Base-by-base conservation (phyloP, 2,329 filamentous ascomycete genomes). In the Aspergillus terreus region DNA sequence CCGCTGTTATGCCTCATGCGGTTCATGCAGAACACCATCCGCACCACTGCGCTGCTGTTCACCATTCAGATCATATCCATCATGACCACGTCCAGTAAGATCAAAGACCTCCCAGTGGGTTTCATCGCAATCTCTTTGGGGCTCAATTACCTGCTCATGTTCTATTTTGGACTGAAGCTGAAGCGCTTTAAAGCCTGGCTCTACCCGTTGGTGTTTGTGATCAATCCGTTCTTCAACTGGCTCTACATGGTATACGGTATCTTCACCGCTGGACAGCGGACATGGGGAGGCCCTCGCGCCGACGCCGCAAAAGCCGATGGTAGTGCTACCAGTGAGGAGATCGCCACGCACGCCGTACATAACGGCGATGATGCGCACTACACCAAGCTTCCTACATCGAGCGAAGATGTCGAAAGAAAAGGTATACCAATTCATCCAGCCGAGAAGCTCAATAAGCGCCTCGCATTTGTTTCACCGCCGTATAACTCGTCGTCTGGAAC, bases 171-270 rank as follows among this genome's bases (percentile, higher is more conserved):
- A 21, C 82, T 86, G 50, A 91, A 90, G 71, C 81, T 97, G 45
- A 85, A 86, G 54, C 83, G 94, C 10, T 96, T 87, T 77, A 97
- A 99, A 77, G 88, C 95, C 56, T 92, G 90, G 86, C 78, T 97
- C 5, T 97, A 97, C 67, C 92, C 92, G 0, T 63, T 97, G 56
- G 96, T 97, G 91, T 97, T 96, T 68, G 74, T 96, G 44, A 71
- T 96, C 57, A 97, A 96, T 66, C 92, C 94, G 0, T 95, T 97
- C 67, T 92, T 96, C 79, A 97, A 97, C 72, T 97, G 92, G 92
- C 82, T 90, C 52, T 97, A 97, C 75, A 96, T 96, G 88, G 87
- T 96, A 2, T 96, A 96, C 69, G 92, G 91, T 42, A 95, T 96
- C 61, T 94, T 95, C 71, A 96, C 92, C 0, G 91, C 92, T 27